A percentile compares a stretch with the other conserved stretches of the same genome.
Evolutionary conservation across 495 filamentous ascomycete genomes (phyloP).

Genomic region (Lineolata rhizophorae): DNA sequence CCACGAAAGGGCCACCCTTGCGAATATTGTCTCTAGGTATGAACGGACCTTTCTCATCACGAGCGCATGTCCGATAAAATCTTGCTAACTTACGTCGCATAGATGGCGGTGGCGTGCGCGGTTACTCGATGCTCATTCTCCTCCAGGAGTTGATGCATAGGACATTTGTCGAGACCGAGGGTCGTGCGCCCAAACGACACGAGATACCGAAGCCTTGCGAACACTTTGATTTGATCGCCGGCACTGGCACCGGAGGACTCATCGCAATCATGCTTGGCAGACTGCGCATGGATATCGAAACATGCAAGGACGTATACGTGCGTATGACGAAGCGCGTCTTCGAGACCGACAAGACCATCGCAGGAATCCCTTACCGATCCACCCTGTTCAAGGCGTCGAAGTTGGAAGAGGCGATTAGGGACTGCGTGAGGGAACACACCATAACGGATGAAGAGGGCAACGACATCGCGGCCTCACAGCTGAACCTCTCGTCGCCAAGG

Average conservation of each 20-base stretch:
- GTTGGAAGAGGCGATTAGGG: slow-evolving; percentile 79
- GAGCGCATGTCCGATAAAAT: slow-evolving; percentile 2
- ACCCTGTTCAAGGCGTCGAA: slow-evolving; percentile 93
- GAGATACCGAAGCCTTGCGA: slow-evolving; percentile 95
- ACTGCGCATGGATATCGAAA: slow-evolving; percentile 77
- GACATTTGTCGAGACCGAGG: slow-evolving; percentile 69
- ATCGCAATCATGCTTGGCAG: slow-evolving; percentile 94
- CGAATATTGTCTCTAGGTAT: slow-evolving; percentile 78
- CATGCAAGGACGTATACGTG: slow-evolving; percentile 89
- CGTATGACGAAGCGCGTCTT: slow-evolving; percentile 86
- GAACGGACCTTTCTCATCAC: slow-evolving; percentile 9
- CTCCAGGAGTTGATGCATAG: slow-evolving; percentile 92
- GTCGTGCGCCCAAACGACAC: slow-evolving; percentile 57
- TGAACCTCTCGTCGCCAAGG: slow-evolving; percentile 7
- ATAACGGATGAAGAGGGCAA: slow-evolving; percentile 66
- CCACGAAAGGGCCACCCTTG: slow-evolving; percentile 80
- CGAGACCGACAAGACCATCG: slow-evolving; percentile 93
- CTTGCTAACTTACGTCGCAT: no score
- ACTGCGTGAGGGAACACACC: slow-evolving; percentile 74
- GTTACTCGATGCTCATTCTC: slow-evolving; percentile 90
- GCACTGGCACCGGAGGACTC: slow-evolving; percentile 83
- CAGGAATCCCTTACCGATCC: slow-evolving; percentile 77
- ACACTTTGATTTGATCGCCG: slow-evolving; percentile 90
- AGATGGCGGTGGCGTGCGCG: slow-evolving; percentile 94
- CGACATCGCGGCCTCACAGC: slow-evolving; percentile 9